A percentile compares a stretch with the other conserved stretches of the same genome.
phyloP scores from a whole-genome alignment of 225 moss, liverwort and hornwort genomes.

The Physcomitrellopsis africana region DNA sequence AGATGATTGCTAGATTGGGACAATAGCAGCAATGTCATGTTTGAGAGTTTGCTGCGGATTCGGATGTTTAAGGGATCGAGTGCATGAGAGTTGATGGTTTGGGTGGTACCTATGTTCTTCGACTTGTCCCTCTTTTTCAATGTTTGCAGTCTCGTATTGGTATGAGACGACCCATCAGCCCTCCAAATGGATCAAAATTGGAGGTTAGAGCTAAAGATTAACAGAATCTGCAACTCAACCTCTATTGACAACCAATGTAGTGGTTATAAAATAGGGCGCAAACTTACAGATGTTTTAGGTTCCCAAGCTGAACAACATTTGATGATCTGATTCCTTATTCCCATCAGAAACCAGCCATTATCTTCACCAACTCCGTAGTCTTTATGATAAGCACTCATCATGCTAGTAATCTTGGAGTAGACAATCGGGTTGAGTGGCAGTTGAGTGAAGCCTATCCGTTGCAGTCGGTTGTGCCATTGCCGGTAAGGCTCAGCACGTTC shows the following conservation, averaged over 20 bases:
- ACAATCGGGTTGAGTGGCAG: constrained; percentile 36
- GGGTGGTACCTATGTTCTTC: too few relatives aligned
- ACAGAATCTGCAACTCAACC: constrained; percentile 21
- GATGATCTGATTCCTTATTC: constrained; percentile 52
- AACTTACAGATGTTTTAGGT: constrained; percentile 13
- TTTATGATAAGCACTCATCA: constrained; percentile 45
- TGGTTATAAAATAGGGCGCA: constrained; percentile 24
- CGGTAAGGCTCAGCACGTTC: constrained; percentile 61
- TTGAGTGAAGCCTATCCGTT: constrained; percentile 63
- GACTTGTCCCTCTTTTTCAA: too few relatives aligned
- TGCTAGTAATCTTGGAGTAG: constrained; percentile 17
- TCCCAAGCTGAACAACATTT: constrained; percentile 57
- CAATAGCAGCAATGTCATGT: too few relatives aligned
- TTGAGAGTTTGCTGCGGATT: too few relatives aligned
- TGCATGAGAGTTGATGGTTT: too few relatives aligned
- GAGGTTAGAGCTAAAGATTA: constrained; percentile 16
- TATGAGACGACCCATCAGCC: too few relatives aligned
- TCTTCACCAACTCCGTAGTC: constrained; percentile 53
- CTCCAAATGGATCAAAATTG: too few relatives aligned
- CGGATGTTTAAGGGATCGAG: too few relatives aligned
- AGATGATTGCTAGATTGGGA: too few relatives aligned
- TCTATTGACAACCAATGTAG: neutral
- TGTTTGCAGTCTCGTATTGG: too few relatives aligned
- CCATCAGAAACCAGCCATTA: constrained; percentile 62
- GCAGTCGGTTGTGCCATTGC: constrained; percentile 70